Evolutionary conservation across 108 stramenopile genomes (phyloP), one percentile per base, ranked within the genome.

Genomic region (Asterionellopsis glacialis): DNA sequence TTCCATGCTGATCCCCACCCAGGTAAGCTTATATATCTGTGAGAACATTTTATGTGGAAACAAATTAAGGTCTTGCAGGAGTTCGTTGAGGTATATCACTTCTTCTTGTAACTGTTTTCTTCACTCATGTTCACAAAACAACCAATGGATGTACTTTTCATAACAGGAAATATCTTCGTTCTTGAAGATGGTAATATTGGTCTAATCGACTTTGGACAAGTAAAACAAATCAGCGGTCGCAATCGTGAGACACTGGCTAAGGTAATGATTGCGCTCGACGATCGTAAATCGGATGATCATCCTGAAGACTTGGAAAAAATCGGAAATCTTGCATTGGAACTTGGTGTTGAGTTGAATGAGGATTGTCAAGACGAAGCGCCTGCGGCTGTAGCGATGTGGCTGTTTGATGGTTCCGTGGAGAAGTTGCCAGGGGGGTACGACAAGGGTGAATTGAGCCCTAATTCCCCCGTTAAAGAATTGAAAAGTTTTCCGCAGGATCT

Each of bases 131-230:
- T 33, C 5, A 33, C 33, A 33, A 33, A 33, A n/a, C n/a, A n/a
- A n/a, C n/a, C n/a, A n/a, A 52, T 52, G 14, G 14, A 19, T 58
- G 74, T 76, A 41, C 81, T 84, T 61, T 72, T n/a, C n/a, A n/a
- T n/a, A n/a, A n/a, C 85, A 19, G 94, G 96, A 1, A 97, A 96
- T 68, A 88, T 97, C 25, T 95, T 97, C 68, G 92, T 97, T 23
- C 66, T 96, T 58, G 77, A 89, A 23, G 87, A 94, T 78, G 93
- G 95, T 1, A 58, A 77, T 45, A 90, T 97, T 33, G 95, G 94
- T 13, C 69, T 97, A 24, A 95, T 97, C 63, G 97, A 97, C 65
- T 97, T 95, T 73, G 97, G 85, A 0, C 95, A 96, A 72, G 95
- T 95, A 5, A 95, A 90, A 54, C 90, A 93, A 57, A 91, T 95